Evolutionary conservation across 2,329 filamentous ascomycete genomes (phyloP), one percentile per base, ranked within the genome.

Genomic region (Endoconidiophora laricicola): DNA sequence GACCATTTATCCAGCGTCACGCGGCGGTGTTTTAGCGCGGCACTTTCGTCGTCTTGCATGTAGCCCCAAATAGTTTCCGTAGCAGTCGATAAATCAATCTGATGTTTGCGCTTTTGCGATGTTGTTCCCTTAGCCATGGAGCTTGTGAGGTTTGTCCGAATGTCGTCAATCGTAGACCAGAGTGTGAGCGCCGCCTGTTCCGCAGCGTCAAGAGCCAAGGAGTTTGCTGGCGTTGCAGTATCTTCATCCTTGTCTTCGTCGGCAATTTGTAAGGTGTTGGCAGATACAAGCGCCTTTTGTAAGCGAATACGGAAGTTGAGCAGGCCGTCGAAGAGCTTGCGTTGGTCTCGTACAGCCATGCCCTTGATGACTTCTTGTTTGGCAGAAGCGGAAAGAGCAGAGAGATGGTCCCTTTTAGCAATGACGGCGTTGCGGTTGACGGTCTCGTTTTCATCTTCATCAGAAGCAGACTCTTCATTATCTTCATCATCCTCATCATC

Each of bases 241-340:
- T 65, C 61, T 33, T 65, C 64, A 39, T 67, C 60, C 3, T 62
- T 55, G 55, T 60, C 53, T 61, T 60, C 61, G 4, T 60, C 57
- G 12, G 63, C 63, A 1, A 71, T 66, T 14, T 72, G 63, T 39
- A 93, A 70, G 1, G 86, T 82, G 63, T 95, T 95, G 23, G 81
- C 76, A 0, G 84, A 81, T 14, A 91, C 75, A 12, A 98, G 67
- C 1, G 85, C 86, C 63, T 95, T 96, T 63, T 98, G 93, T 16
- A 98, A 68, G 54, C 90, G 84, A 60, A 98, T 95, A 18, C 91
- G 80, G 12, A 87, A 76, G 65, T 94, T 94, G 29, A 98, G 73
- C 1, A 96, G 75, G 0, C 84, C 78, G 57, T 96, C 90, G 60
- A 94, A 98, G 0, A 81, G 78, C 54, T 81, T 81, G 47, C 87